Evolutionary conservation across 2,329 filamentous ascomycete species (phyloP).

Genomic region (Fusarium sp.): DNA sequence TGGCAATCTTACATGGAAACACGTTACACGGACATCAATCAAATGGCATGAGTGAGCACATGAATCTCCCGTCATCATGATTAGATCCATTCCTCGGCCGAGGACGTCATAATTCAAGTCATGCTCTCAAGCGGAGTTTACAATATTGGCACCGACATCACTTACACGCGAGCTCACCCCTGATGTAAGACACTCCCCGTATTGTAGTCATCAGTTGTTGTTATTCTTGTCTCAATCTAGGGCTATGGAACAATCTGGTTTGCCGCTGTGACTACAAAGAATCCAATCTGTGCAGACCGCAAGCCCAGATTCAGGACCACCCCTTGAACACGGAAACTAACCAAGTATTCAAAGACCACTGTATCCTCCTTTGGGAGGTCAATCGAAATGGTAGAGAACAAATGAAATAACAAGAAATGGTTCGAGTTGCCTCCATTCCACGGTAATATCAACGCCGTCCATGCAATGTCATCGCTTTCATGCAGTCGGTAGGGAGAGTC

Average conservation of each 20-base stretch:
- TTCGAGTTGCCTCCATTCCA: conserved; percentile 40
- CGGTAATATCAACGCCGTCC: conserved; percentile 34
- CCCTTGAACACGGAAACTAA: conserved; percentile 12
- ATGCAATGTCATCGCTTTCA: conserved; percentile 28
- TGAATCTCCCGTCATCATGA: not conserved
- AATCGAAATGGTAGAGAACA: conserved; percentile 22
- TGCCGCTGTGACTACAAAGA: conserved; percentile 43
- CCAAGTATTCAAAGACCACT: conserved; percentile 19
- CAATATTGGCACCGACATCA: not conserved
- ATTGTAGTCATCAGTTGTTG: conserved; percentile 30
- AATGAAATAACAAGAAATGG: conserved; percentile 30
- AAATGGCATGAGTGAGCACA: conserved; percentile 2
- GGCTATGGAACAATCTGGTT: conserved; percentile 39
- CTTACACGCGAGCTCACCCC: conserved; percentile 4
- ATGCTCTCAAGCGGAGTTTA: conserved; percentile 9
- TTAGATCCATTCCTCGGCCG: not conserved
- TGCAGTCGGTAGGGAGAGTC: conserved; percentile 44
- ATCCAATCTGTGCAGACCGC: conserved; percentile 15
- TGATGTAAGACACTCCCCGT: not conserved
- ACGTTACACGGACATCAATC: conserved; percentile 3
- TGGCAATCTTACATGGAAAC: conserved; percentile 12
- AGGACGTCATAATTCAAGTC: not conserved
- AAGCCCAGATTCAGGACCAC: conserved; percentile 22
- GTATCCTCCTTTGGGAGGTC: conserved; percentile 19
- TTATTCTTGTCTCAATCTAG: conserved; percentile 39